A percentile compares a stretch with the other conserved stretches of the same genome.
Evolutionary conservation across 805 yeast species (phyloP).

Genomic region (Yarrowia sp.): DNA sequence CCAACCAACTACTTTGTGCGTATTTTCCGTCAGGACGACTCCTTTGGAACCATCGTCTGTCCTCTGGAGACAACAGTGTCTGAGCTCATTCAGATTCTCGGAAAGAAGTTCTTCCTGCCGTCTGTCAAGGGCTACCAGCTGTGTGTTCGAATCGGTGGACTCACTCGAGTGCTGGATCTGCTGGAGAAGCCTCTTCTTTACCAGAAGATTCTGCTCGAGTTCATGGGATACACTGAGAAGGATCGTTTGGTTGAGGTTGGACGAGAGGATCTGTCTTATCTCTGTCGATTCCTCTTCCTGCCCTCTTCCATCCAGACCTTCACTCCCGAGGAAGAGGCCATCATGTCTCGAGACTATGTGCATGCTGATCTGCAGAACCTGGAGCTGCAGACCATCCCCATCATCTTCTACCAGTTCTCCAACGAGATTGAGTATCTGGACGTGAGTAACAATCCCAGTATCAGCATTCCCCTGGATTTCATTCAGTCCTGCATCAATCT

Average conservation of each 20-base stretch:
- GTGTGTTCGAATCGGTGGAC: slow-evolving; percentile 75
- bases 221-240: slow-evolving; percentile 80
- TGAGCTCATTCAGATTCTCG: slow-evolving; percentile 72
- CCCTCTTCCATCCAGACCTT: slow-evolving; percentile 66
- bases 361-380: slow-evolving; percentile 75
- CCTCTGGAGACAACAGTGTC: slow-evolving; percentile 77
- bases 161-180: slow-evolving; percentile 72
- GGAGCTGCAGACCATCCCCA: slow-evolving; percentile 84
- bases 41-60: slow-evolving; percentile 83
- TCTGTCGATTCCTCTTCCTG: slow-evolving; percentile 77
- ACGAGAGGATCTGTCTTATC: slow-evolving; percentile 79
- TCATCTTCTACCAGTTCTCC: slow-evolving; percentile 78
- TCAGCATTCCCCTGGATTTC: slow-evolving; percentile 82
- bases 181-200: slow-evolving; percentile 79
- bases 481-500: slow-evolving; percentile 80
- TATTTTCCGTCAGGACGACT: slow-evolving; percentile 82
- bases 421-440: slow-evolving; percentile 81
- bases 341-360: slow-evolving; percentile 66
- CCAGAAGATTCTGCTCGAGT: slow-evolving; percentile 71
- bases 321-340: slow-evolving; percentile 72
- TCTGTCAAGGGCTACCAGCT: slow-evolving; percentile 75
- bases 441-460: slow-evolving; percentile 85
- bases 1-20: slow-evolving; percentile 55
- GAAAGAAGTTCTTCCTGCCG: slow-evolving; percentile 78
- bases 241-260: slow-evolving; percentile 82